A percentile compares a stretch with the other conserved stretches of the same genome.
phyloP scores from a whole-genome alignment of 2,329 filamentous ascomycete species.

The Diatrype stigma region DNA sequence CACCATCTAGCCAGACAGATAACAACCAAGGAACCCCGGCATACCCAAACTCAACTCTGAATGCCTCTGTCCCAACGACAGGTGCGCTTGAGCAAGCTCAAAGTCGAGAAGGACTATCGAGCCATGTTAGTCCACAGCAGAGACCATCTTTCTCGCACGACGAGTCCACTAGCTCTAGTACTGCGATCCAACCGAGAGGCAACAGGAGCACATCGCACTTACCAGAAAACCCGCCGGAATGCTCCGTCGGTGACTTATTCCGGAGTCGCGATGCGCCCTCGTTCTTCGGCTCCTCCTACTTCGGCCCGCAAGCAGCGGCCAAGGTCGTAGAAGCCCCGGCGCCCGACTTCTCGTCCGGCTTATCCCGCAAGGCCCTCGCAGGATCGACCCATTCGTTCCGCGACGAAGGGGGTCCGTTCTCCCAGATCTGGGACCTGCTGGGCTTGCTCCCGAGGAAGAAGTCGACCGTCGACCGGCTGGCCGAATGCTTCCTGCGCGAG shows the following conservation, averaged over 20 bases:
- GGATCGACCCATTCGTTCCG: conserved; percentile 11
- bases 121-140: not conserved
- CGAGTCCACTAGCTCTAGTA: not conserved
- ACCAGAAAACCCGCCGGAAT: conserved; percentile 1
- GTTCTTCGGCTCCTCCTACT: conserved; percentile 17
- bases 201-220: not conserved
- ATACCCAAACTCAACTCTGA: not conserved
- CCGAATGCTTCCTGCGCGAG: conserved; percentile 30
- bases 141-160: not conserved
- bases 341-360: conserved; percentile 9
- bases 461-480: conserved; percentile 31
- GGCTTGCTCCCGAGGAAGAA: conserved; percentile 34
- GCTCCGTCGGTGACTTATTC: conserved; percentile 8
- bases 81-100: not conserved
- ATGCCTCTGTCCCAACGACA: not conserved
- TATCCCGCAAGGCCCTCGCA: conserved; percentile 6
- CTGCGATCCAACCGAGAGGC: not conserved
- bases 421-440: conserved; percentile 37
- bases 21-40: not conserved
- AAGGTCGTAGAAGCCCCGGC: conserved; percentile 11
- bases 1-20: conserved; percentile 1
- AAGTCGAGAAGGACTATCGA: not conserved
- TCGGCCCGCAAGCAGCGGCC: conserved; percentile 16
- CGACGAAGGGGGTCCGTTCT: conserved; percentile 15
- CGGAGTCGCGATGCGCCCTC: conserved; percentile 13